A percentile compares a stretch with the other conserved stretches of the same genome.
Conservation (phyloP, 1,284 basidiomycete genomes). For the Cutaneotrichosporon sp. region DNA sequence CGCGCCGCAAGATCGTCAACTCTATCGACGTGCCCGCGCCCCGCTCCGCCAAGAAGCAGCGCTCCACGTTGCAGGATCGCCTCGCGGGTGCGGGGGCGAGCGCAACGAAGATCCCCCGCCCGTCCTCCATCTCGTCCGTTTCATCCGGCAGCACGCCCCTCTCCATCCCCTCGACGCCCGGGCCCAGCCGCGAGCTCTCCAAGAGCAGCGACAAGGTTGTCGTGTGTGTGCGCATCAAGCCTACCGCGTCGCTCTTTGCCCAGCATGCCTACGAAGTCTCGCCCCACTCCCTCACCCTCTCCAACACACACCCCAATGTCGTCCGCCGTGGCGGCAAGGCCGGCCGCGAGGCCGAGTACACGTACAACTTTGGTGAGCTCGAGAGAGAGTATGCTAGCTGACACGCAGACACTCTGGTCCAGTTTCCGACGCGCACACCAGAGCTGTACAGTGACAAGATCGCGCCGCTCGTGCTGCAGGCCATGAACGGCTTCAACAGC, state of each 20-base stretch:
- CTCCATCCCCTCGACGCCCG: constrained; percentile 2
- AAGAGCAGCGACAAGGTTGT: constrained; percentile 45
- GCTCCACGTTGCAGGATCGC: constrained; percentile 35
- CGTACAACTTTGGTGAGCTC: constrained; percentile 49
- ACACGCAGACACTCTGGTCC: constrained; percentile 51
- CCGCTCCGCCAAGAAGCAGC: constrained; percentile 25
- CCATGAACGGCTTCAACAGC: constrained; percentile 61
- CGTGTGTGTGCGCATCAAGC: constrained; percentile 52
- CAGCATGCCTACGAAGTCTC: constrained; percentile 44
- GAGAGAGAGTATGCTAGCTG: neutral
- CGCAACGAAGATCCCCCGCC: constrained; percentile 16
- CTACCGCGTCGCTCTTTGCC: constrained; percentile 40
- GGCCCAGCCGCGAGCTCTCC: neutral
- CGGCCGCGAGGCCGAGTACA: constrained; percentile 50
- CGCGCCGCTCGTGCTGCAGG: constrained; percentile 57
- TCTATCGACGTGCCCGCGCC: constrained; percentile 21
- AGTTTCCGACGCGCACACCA: constrained; percentile 50
- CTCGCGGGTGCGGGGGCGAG: too few relatives aligned
- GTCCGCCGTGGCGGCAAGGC: constrained; percentile 51
- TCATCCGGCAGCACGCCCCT: neutral
- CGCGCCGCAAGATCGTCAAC: constrained; percentile 24
- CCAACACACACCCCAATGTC: constrained; percentile 50
- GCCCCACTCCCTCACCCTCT: constrained; percentile 40
- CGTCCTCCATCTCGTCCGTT: constrained; percentile 1
- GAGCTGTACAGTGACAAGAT: constrained; percentile 57